phyloP scores from a whole-genome alignment of 2,329 filamentous ascomycete species.

The Diaporthe sp. region DNA sequence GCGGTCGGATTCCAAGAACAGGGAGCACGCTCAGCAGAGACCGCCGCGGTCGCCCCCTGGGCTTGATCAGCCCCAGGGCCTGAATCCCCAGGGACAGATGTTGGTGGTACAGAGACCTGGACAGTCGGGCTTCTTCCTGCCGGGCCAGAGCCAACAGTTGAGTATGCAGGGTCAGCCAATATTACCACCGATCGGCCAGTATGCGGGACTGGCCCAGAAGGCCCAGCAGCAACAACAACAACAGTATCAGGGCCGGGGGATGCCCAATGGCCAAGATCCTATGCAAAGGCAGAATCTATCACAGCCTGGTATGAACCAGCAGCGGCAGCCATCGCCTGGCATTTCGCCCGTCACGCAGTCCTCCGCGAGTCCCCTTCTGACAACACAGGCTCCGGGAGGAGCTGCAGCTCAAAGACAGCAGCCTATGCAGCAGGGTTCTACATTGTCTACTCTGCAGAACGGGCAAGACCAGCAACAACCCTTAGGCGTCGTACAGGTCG shows the following conservation, averaged over 20 bases:
- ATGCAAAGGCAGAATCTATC: constrained; percentile 15
- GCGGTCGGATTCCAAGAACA: constrained; percentile 42
- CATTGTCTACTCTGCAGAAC: neutral
- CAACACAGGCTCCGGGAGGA: constrained; percentile 24
- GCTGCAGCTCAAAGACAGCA: constrained; percentile 29
- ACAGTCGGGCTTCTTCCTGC: constrained; percentile 35
- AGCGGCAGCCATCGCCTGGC: constrained; percentile 35
- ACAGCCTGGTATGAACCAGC: neutral
- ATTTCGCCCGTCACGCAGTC: constrained; percentile 40
- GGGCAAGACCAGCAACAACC: constrained; percentile 30
- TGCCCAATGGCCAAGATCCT: constrained; percentile 16
- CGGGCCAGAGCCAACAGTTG: constrained; percentile 33
- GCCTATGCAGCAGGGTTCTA: constrained; percentile 38
- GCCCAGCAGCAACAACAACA: constrained; percentile 36
- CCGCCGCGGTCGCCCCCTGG: constrained; percentile 35
- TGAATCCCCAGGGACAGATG: constrained; percentile 39
- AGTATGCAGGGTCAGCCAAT: constrained; percentile 40
- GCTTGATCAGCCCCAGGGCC: constrained; percentile 38
- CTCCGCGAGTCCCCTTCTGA: constrained; percentile 36
- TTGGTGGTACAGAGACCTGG: constrained; percentile 34
- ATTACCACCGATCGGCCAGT: constrained; percentile 38
- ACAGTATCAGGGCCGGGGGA: constrained; percentile 11
- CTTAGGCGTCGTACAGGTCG: constrained; percentile 37
- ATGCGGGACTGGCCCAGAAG: constrained; percentile 35
- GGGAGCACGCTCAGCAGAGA: constrained; percentile 40